Percentiles rank a stretch among this genome's conserved stretches.
Conservation (phyloP, 306 rosid genomes). For the Neltuma alba region DNA sequence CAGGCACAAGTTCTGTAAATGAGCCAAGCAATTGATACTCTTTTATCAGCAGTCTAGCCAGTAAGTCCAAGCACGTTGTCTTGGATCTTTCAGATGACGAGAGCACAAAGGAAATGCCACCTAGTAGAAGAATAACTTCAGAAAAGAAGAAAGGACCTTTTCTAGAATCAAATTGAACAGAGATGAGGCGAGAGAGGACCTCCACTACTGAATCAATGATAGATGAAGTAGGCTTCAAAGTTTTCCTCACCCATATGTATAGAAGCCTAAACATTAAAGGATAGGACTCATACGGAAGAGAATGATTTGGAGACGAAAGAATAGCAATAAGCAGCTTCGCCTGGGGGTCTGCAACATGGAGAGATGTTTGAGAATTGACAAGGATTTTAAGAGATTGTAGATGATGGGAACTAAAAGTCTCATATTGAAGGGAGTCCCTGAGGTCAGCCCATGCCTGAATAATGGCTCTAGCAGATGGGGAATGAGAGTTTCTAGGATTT, state of each 20-base stretch:
- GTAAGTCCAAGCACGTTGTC: slow-evolving; percentile 55
- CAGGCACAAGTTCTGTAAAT: slow-evolving; percentile 49
- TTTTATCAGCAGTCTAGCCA: slow-evolving; percentile 45
- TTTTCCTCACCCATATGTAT: slow-evolving; percentile 79
- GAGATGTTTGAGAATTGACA: slow-evolving; percentile 63
- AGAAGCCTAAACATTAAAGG: slow-evolving; percentile 67
- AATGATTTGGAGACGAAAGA: slow-evolving; percentile 50
- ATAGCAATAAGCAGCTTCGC: slow-evolving; percentile 70
- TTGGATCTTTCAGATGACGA: slow-evolving; percentile 57
- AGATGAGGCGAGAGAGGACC: slow-evolving; percentile 41
- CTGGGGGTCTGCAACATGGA: slow-evolving; percentile 86
- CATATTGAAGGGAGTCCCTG: slow-evolving; percentile 55
- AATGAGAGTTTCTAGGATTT: slow-evolving; percentile 36
- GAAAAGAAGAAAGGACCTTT: slow-evolving; percentile 49
- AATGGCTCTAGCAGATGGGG: slow-evolving; percentile 73
- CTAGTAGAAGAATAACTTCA: slow-evolving; percentile 63
- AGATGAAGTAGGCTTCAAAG: slow-evolving; percentile 55
- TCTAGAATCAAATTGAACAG: slow-evolving; percentile 41
- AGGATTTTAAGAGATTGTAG: slow-evolving; percentile 70
- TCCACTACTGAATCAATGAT: slow-evolving; percentile 57
- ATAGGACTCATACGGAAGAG: slow-evolving; percentile 57
- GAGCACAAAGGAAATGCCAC: slow-evolving; percentile 60
- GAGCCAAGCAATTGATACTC: slow-evolving; percentile 49
- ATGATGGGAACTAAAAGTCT: slow-evolving; percentile 49
- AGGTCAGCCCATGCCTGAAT: slow-evolving; percentile 84